Evolutionary conservation across 495 filamentous ascomycete genomes (phyloP).

Genomic region (Copromyces sp.): DNA sequence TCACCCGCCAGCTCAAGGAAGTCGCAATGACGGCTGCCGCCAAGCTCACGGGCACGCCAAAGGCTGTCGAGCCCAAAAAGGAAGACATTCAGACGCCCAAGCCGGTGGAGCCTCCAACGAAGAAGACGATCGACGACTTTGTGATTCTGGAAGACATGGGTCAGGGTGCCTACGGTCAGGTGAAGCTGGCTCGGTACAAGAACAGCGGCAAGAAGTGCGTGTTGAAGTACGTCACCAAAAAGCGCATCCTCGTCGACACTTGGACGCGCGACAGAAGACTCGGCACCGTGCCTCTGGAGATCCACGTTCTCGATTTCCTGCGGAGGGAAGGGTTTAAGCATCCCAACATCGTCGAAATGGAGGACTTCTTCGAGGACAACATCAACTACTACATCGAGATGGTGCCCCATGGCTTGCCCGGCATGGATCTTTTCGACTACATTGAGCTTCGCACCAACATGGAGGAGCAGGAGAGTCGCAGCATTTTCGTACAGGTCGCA

Average conservation of each 20-base stretch:
- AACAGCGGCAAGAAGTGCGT: conserved; percentile 76
- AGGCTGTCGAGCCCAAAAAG: conserved; percentile 14
- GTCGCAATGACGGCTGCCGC: conserved; percentile 45
- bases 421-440: conserved; percentile 99
- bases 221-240: conserved; percentile 95
- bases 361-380: conserved; percentile 96
- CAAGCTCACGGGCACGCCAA: conserved; percentile 32
- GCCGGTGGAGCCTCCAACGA: conserved; percentile 29
- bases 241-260: conserved; percentile 93
- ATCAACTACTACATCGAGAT: conserved; percentile 99
- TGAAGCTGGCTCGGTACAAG: conserved; percentile 90
- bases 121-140: conserved; percentile 85
- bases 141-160: conserved; percentile 96
- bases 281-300: conserved; percentile 95
- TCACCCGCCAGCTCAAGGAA: conserved; percentile 68
- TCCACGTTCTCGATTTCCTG: conserved; percentile 93
- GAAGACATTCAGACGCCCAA: conserved; percentile 24
- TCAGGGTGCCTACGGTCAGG: conserved; percentile 93
- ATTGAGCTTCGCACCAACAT: conserved; percentile 94
- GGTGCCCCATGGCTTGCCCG: conserved; percentile 88
- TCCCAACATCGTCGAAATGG: conserved; percentile 97
- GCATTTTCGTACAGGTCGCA: conserved; percentile 90
- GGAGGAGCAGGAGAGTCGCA: conserved; percentile 87
- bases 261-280: conserved; percentile 93
- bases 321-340: conserved; percentile 78